Evolutionary conservation across 768 basidiomycete genomes (phyloP).

Genomic region (Sporobolomyces phaffii): DNA sequence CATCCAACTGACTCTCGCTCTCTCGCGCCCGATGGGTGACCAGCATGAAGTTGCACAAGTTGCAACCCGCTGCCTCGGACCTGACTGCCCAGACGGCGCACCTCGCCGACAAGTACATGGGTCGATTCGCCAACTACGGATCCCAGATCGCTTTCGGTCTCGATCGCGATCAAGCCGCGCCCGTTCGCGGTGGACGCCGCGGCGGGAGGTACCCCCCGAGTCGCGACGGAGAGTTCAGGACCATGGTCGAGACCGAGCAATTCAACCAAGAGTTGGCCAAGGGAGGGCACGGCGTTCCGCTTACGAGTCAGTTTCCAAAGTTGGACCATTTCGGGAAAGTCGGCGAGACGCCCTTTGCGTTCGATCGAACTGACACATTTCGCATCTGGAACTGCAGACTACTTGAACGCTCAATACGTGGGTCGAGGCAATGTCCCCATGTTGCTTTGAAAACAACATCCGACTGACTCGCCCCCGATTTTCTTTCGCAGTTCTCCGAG

Average conservation of each 20-base stretch:
- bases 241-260: conserved; percentile 60
- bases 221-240: conserved; percentile 27
- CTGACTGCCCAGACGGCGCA: conserved; percentile 63
- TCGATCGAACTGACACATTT: neutral
- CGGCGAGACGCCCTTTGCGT: neutral
- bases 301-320: conserved; percentile 65
- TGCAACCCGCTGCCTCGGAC: conserved; percentile 53
- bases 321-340: neutral
- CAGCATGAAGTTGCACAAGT: conserved; percentile 84
- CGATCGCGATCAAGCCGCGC: conserved; percentile 43
- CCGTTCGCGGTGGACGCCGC: conserved; percentile 45
- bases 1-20: neutral
- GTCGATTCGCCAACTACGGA: conserved; percentile 68
- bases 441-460: neutral
- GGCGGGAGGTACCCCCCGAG: conserved; percentile 57
- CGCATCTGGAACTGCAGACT: conserved; percentile 57
- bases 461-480: neutral
- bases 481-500: conserved; percentile 66
- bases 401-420: conserved; percentile 72
- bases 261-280: conserved; percentile 50
- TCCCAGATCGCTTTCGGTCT: conserved; percentile 50
- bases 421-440: neutral
- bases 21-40: conserved; percentile 42
- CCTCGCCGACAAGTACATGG: conserved; percentile 90
- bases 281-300: conserved; percentile 78